Evolutionary conservation across 768 basidiomycete genomes (phyloP).

Genomic region (Leucocoprinus sp.): DNA sequence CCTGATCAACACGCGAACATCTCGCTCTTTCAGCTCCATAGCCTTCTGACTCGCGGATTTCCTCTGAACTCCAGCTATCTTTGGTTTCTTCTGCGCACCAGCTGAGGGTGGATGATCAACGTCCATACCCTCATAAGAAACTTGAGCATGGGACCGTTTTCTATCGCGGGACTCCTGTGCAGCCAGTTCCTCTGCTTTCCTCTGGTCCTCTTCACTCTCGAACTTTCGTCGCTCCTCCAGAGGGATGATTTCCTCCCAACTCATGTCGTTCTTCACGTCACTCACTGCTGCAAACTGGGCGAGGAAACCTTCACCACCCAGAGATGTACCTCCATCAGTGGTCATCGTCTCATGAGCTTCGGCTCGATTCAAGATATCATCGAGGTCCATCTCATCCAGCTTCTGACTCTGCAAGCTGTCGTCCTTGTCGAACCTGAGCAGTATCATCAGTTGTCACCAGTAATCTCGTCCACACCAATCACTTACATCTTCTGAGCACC

Average conservation of each 20-base stretch:
- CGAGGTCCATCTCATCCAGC: constrained; percentile 97
- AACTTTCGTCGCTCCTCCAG: constrained; percentile 80
- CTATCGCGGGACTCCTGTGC: constrained; percentile 63
- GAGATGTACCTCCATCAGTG: constrained; percentile 81
- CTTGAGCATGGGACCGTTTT: constrained; percentile 79
- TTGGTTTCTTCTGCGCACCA: constrained; percentile 66
- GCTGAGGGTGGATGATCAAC: constrained; percentile 63
- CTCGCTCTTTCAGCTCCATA: constrained; percentile 95
- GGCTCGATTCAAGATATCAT: constrained; percentile 93
- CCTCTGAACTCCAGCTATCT: constrained; percentile 60
- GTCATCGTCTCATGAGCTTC: constrained; percentile 94
- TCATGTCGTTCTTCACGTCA: constrained; percentile 98
- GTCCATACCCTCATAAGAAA: constrained; percentile 93
- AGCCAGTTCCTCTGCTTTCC: constrained; percentile 62
- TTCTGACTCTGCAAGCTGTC: constrained; percentile 89
- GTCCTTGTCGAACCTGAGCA: constrained; percentile 88
- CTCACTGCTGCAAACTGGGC: constrained; percentile 93
- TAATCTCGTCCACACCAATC: neutral
- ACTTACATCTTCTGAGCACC: constrained; percentile 94
- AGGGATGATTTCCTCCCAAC: constrained; percentile 99
- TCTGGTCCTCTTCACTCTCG: constrained; percentile 65
- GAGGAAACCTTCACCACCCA: constrained; percentile 97
- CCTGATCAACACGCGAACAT: constrained; percentile 89
- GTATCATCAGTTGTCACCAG: too few species aligned
- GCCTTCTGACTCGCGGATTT: constrained; percentile 93